Evolutionary conservation across 2,329 filamentous ascomycete species (phyloP).

Genomic region (Aspergillus unguis): DNA sequence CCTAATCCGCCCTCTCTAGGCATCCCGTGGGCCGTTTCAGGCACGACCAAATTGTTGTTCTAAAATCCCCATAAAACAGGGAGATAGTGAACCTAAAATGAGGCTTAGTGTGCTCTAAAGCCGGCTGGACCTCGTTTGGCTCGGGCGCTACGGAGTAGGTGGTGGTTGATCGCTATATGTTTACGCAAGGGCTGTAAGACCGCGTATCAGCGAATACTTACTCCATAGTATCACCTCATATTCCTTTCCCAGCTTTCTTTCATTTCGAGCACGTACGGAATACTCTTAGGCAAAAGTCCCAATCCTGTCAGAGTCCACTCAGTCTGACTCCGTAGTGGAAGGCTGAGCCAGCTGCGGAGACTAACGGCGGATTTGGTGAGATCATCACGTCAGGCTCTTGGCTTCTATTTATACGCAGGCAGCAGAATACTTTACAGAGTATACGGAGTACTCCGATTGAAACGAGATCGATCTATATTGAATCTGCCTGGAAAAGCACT

Average conservation of each 20-base stretch:
- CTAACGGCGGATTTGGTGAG: constrained; percentile 2
- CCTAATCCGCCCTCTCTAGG: no score
- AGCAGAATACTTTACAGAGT: background rate
- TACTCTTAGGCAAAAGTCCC: no score
- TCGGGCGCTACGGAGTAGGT: background rate
- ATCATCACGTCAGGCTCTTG: constrained; percentile 3
- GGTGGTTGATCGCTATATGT: background rate
- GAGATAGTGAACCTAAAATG: background rate
- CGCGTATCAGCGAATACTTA: no score
- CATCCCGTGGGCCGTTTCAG: background rate
- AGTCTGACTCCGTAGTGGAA: no score
- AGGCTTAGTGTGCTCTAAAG: background rate
- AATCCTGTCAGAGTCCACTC: no score
- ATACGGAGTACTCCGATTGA: no score
- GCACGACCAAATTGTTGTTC: background rate
- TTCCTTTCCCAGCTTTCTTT: no score
- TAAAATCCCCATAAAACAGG: background rate
- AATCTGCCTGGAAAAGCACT: no score
- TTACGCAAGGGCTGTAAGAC: no score
- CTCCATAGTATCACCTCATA: no score
- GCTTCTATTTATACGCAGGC: constrained; percentile 9
- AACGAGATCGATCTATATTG: no score
- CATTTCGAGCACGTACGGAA: no score
- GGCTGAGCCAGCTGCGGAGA: background rate
- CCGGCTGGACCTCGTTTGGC: background rate